phyloP scores from a whole-genome alignment of 1,139 yeast genomes.

The Yamadazyma epiphylla region DNA sequence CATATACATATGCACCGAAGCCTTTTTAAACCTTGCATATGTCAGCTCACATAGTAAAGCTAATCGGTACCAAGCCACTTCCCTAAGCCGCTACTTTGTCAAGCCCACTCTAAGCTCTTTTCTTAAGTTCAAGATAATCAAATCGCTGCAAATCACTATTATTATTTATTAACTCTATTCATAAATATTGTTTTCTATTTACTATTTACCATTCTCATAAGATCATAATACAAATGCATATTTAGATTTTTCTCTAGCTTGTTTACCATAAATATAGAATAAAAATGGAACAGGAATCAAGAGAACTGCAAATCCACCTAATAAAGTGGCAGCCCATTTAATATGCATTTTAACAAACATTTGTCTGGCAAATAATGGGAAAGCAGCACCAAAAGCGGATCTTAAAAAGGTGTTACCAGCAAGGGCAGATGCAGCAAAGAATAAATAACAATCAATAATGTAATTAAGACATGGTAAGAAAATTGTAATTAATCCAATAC shows the following conservation, averaged over 20 bases:
- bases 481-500: slow-evolving; percentile 70
- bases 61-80: too few relatives aligned
- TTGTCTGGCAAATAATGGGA: slow-evolving; percentile 51
- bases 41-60: too few relatives aligned
- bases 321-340: slow-evolving; percentile 78
- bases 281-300: slow-evolving; percentile 75
- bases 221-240: slow-evolving; percentile 46
- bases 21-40: too few relatives aligned
- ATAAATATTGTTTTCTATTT: too few relatives aligned
- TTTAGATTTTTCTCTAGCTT: slow-evolving; percentile 58
- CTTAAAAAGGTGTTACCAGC: slow-evolving; percentile 83
- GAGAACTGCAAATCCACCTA: slow-evolving; percentile 63
- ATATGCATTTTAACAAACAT: slow-evolving; percentile 75
- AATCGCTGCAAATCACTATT: too few relatives aligned
- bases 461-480: slow-evolving; percentile 78
- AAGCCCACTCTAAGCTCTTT: too few relatives aligned
- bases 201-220: too few relatives aligned
- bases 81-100: too few relatives aligned
- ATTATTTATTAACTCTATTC: too few relatives aligned
- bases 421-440: slow-evolving; percentile 84
- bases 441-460: slow-evolving; percentile 72
- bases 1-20: too few relatives aligned
- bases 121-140: too few relatives aligned
- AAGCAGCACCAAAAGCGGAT: slow-evolving; percentile 53
- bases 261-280: slow-evolving; percentile 62